Base-by-base conservation (phyloP, 768 basidiomycete species). In the Lepiota subincarnata region DNA sequence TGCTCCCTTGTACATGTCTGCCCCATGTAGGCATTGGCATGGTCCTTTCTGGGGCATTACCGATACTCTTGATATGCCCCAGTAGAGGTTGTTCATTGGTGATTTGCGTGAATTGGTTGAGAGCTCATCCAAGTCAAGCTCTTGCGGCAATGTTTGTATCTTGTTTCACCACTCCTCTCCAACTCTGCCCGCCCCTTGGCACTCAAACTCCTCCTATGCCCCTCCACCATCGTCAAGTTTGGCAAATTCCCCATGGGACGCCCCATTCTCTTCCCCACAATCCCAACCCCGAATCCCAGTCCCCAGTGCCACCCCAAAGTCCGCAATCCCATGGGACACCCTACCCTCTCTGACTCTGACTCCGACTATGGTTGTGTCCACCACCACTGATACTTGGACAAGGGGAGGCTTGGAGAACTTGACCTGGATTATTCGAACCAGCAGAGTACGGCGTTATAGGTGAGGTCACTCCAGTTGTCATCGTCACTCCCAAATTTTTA, bases 61-160 rank as follows among this genome's bases (percentile, higher is more conserved):
- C 76, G 31, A 73, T 63, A 50, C 67, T 75, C 66, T 71, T 77
- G 52, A 77, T 68, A 48, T 70, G 66, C 16, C 62, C 43, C 10
- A 62, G 20, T 55, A 59, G 43, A 16, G 14, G 3, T 28, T 12
- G n/a, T n/a, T 6, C 14, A 10, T 34, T 31, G 28, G 48, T 14
- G 22, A 16, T 8, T 36, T 38, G 44, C 10, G 14, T 26, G 1
- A 41, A 13, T 28, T 34, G 38, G n/a, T 35, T 3, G 53, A 45
- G 3, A 47, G 34, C 14, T 48, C 53, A 28, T 47, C 53, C 19
- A 28, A 13, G 16, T 47, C 53, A 31, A 14, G n/a, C 11, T 40
- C 45, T n/a, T 31, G 42, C 8, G 4, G 22, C 3, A 20, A 19
- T n/a, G 12, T 4, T 20, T 18, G 19, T 22, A n/a, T 34, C 6